These are phyloP conservation scores for Pseudocercospora musae DNA, from an alignment of 2,329 filamentous ascomycete genomes.

Conservation along the genomic window DNA sequence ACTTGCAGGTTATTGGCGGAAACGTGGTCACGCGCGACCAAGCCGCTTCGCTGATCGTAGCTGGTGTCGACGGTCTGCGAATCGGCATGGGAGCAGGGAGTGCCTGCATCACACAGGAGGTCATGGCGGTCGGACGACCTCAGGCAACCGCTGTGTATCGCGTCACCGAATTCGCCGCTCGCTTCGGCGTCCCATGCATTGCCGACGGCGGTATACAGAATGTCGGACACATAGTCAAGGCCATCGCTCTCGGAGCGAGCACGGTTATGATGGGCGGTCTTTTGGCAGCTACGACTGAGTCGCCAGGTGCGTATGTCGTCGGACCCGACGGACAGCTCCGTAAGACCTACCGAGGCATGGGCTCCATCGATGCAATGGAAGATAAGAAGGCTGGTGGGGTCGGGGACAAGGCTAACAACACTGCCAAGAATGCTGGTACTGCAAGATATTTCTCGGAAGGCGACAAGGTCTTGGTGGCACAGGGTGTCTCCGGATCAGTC, in stretches of 20 bases:
- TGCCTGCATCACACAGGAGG: constrained; percentile 98
- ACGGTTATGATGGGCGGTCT: constrained; percentile 99
- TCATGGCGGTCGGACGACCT: constrained; percentile 97
- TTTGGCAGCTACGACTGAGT: constrained; percentile 94
- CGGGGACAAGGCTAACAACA: constrained; percentile 72
- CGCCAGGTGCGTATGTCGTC: constrained; percentile 93
- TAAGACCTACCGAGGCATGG: constrained; percentile 99
- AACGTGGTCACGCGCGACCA: constrained; percentile 98
- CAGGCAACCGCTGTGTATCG: constrained; percentile 91
- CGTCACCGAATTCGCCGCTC: constrained; percentile 82
- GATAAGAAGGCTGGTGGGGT: constrained; percentile 92
- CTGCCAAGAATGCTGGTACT: constrained; percentile 94
- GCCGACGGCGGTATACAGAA: constrained; percentile 98
- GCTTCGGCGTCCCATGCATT: constrained; percentile 95
- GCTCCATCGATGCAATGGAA: constrained; percentile 98
- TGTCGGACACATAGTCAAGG: constrained; percentile 98
- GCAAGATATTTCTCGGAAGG: constrained; percentile 98
- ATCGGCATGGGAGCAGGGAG: constrained; percentile 99
- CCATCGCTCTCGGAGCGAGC: constrained; percentile 86
- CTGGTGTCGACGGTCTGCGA: constrained; percentile 90
- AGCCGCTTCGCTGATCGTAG: constrained; percentile 85
- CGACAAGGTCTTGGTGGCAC: constrained; percentile 88
- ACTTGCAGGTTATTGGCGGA: constrained; percentile 91
- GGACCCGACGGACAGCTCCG: constrained; percentile 95
- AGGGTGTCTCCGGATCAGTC: constrained; percentile 87